A percentile compares a stretch with the other conserved stretches of the same genome.
These are phyloP conservation scores for Canavalia gladiata DNA, from an alignment of 306 rosid genomes.

Conservation along the genomic window DNA sequence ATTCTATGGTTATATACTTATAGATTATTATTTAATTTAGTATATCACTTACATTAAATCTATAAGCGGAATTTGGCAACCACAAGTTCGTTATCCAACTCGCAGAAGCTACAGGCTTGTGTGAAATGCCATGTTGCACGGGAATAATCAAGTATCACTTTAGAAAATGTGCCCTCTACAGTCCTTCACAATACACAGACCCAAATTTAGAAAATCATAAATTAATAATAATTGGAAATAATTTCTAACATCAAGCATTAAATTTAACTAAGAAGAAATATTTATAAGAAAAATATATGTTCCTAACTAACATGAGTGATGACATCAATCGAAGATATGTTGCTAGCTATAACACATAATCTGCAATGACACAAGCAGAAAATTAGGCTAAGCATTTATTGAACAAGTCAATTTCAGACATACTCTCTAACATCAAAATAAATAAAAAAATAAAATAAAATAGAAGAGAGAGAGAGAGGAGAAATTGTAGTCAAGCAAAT, in stretches of 20 bases:
- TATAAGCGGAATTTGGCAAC: constrained; percentile 21
- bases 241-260: too few species aligned
- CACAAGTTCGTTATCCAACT: constrained; percentile 26
- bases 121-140: too few species aligned
- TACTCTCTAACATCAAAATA: background rate
- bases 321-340: constrained; percentile 94
- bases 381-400: background rate
- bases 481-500: background rate
- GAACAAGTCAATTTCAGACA: background rate
- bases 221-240: too few species aligned
- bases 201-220: too few species aligned
- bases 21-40: constrained; percentile 38
- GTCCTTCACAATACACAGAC: too few species aligned
- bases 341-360: constrained; percentile 90
- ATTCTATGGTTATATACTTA: constrained; percentile 9
- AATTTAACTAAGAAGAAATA: too few species aligned
- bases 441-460: background rate
- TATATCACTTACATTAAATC: constrained; percentile 30
- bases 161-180: too few species aligned
- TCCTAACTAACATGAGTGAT: constrained; percentile 69
- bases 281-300: too few species aligned
- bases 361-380: constrained; percentile 55
- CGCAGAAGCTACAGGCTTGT: constrained; percentile 24
- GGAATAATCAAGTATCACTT: too few species aligned
- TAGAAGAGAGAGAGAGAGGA: background rate